phyloP scores from a whole-genome alignment of 495 filamentous ascomycete species.

The Corynascus novoguineensis region DNA sequence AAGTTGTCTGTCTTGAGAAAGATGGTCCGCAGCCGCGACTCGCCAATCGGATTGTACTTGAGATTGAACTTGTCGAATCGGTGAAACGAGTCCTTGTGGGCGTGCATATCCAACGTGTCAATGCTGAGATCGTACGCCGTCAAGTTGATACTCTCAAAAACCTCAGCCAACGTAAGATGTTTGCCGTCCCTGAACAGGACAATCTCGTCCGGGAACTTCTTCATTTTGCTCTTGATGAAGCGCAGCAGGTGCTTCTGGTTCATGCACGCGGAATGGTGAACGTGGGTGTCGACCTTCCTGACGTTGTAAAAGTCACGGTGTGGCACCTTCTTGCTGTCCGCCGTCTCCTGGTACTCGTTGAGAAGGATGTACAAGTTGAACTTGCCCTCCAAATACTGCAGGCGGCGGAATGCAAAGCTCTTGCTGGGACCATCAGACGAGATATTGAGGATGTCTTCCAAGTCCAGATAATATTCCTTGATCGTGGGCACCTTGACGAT shows the following conservation, averaged over 20 bases:
- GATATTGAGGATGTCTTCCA: constrained; percentile 76
- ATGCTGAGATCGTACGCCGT: constrained; percentile 98
- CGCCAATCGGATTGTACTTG: constrained; percentile 96
- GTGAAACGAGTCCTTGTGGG: constrained; percentile 96
- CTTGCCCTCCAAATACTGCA: constrained; percentile 93
- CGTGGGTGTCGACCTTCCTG: constrained; percentile 96
- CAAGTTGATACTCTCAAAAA: constrained; percentile 94
- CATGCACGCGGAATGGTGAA: constrained; percentile 99
- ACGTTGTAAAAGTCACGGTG: constrained; percentile 99
- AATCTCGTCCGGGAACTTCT: constrained; percentile 89
- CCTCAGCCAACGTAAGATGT: constrained; percentile 81
- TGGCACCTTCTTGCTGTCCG: constrained; percentile 94
- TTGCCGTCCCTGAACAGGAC: constrained; percentile 92
- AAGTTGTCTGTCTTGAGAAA: constrained; percentile 98
- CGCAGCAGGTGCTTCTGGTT: constrained; percentile 97
- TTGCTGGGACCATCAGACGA: constrained; percentile 95
- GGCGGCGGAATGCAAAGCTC: constrained; percentile 87
- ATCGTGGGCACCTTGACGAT: constrained; percentile 79
- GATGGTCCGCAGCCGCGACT: constrained; percentile 89
- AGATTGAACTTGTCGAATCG: constrained; percentile 99
- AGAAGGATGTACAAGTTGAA: constrained; percentile 88
- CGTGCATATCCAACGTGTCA: constrained; percentile 98
- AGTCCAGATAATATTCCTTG: constrained; percentile 89
- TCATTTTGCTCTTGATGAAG: constrained; percentile 99
- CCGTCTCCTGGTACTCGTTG: constrained; percentile 96